Base-by-base conservation (phyloP, 2,329 filamentous ascomycete species). In the Pseudogymnoascus sp. region DNA sequence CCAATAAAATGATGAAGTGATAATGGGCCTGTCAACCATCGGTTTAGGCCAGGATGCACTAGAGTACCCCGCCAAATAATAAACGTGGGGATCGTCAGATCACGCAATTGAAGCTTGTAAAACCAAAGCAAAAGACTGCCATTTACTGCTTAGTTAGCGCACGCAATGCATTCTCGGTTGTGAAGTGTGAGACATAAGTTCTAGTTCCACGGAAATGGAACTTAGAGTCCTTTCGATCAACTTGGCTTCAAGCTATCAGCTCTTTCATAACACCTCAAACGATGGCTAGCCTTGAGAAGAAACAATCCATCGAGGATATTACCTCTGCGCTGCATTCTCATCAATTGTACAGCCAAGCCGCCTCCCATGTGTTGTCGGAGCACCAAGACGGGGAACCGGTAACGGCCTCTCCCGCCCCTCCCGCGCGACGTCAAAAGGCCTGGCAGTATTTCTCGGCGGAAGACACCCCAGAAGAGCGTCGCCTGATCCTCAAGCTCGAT, bases 401-500 rank as follows among this genome's bases (percentile, higher is more conserved):
- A n/a, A 45, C 42, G 25, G 42, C 42, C 12, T 48, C 42, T 29
- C 42, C 21, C 1, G 42, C 42, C 9, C 42, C 42, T 48, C 42
- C 42, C 4, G 42, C 42, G 21, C 21, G 21, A 48, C 13, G 42
- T 12, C 42, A 48, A 5, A 48, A 48, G 42, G 42, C 8, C 42
- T 48, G 42, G 42, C 62, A 64, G 31, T 64, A 60, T 36, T 64
- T 64, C 39, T 64, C 62, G 10, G 52, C 40, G 12, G 52, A 42
- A 5, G 62, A 64, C 35, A 62, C 60, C 4, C 60, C 60, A 13
- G 48, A 12, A 27, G 60, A 64, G 13, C 37, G 61, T 29, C 37
- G 61, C 10, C 35, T 62, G 31, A 64, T 62, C 29, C 39, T 62
- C 9, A 64, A 63, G 35, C 58, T 64, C 25, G 63, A 64, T 62